Evolutionary conservation across 805 yeast species (phyloP), one percentile per base, ranked within the genome.

Genomic region (Kazachstania kunashirensis): DNA sequence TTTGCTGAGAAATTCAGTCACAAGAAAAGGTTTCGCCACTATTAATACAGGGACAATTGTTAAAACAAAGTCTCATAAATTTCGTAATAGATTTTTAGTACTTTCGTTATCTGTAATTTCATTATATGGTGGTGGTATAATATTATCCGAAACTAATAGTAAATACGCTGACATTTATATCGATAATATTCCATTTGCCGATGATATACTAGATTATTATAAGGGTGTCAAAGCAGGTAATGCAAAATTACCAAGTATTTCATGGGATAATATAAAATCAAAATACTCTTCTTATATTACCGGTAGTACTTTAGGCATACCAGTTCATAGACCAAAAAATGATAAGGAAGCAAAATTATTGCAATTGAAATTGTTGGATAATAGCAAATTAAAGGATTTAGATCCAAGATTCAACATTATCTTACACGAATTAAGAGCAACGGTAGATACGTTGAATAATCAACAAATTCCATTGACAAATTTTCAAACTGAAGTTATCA

Each of bases 101-200:
- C 36, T 62, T 11, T 46, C 61, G 3, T 36, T 57, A 9, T 63
- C 62, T 2, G 41, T 63, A 4, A 47, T 62, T 3, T 52, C 59
- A 3, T 53, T 71, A 18, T 79, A 77, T 46, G 75, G 72, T 24
- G 75, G 69, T 24, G 84, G 83, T 36, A 70, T 76, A n/a, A 73
- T 70, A 36, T 59, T 69, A 39, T 66, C 85, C 11, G 61, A 75
- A 21, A 68, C 68, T 50, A 81, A 77, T 46, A 82, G 77, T 44
- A 64, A 71, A 13, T 68, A 78, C 53, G 77, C 74, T 46, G 84
- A 79, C 46, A 45, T 65, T 31, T 79, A 77, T 56, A 66, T 76
- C 16, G 77, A 77, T 45, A 71, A 70, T 40, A 71, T 79, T 31
- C 92, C 92, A 14, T 66, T 70, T 34, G 83, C 77, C 26, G 81